Conservation (phyloP, 139 green algal species). For the Tetradesmus lagerheimii region DNA sequence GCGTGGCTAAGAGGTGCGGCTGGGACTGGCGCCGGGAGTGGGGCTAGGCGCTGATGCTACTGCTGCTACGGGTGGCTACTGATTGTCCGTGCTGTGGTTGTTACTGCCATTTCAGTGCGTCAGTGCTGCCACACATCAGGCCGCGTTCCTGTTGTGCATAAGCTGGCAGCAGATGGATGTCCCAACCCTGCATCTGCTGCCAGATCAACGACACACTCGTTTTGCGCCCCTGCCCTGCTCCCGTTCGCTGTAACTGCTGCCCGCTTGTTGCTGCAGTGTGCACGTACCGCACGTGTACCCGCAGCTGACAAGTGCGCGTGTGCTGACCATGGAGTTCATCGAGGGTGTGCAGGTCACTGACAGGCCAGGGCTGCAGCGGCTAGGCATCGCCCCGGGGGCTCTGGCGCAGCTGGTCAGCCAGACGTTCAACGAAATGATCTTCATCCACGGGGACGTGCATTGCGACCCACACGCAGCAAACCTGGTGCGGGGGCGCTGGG, state of each 20-base stretch:
- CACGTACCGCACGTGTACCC: conserved; percentile 71
- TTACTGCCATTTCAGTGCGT: too few species aligned
- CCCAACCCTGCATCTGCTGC: too few species aligned
- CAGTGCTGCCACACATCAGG: too few species aligned
- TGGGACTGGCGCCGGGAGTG: background rate
- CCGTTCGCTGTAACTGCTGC: background rate
- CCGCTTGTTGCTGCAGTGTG: conserved; percentile 59
- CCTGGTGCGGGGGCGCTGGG: conserved; percentile 62
- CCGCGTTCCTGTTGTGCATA: background rate
- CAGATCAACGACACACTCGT: background rate
- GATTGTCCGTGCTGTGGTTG: too few species aligned
- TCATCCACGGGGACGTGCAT: conserved; percentile 84
- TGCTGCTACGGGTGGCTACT: background rate
- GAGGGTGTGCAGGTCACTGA: conserved; percentile 62
- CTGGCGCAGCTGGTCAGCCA: conserved; percentile 78
- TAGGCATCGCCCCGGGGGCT: conserved; percentile 48
- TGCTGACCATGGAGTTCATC: conserved; percentile 94
- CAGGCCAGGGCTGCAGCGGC: background rate
- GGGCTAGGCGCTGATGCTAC: background rate
- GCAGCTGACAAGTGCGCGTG: conserved; percentile 58
- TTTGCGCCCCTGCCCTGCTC: background rate
- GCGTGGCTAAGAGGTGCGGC: conserved; percentile 17
- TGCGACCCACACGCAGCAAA: conserved; percentile 91
- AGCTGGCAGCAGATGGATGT: background rate
- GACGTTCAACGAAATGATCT: conserved; percentile 92